Base-by-base conservation (phyloP, 768 basidiomycete genomes). In the Tephrocybe sp. region DNA sequence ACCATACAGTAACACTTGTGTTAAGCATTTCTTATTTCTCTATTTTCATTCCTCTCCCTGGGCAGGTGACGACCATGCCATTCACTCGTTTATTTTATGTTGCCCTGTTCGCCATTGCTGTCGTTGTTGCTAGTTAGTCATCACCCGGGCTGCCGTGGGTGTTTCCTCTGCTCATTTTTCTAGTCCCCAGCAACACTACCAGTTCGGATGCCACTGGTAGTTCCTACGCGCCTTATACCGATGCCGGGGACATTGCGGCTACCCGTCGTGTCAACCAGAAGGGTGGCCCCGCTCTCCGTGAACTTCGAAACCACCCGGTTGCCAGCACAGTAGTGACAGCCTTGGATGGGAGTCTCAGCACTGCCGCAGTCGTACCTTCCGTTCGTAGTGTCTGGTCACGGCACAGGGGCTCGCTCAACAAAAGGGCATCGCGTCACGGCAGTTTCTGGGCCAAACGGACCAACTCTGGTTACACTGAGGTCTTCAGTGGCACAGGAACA, bases 401-500 rank as follows among this genome's bases (percentile, higher is more conserved):
- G 18, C 52, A 31, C 8, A 21, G 59, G 22, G 35, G 56, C 34
- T 42, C 30, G 31, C 12, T 32, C n/a, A 53, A 52, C 15, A 12
- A 16, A 8, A 43, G 34, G 21, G 30, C 51, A 5, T 35, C 30
- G 21, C 30, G 32, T 16, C 34, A 26, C 28, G 36, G 37, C n/a
- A 28, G 30, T 26, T 18, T 39, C 32, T 28, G 12, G n/a, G 52
- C 51, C 24, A 56, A 57, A 40, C 68, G 70, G 13, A 26, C 56
- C 22, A 34, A 64, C 25, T 54, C 56, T 19, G 62, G 65, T 32
- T 74, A 74, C 47, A 62, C 66, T 15, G 50, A 66, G 9, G 68
- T 76, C 8, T 77, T 77, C 55, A 41, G 59, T 5, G 72, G 71
- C 6, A 68, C 69, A 9, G 70, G 74, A n/a, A 68, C 63, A 13